Evolutionary conservation across 2,329 filamentous ascomycete genomes (phyloP), one percentile per base, ranked within the genome.

Genomic region (Alternaria ethzedia): DNA sequence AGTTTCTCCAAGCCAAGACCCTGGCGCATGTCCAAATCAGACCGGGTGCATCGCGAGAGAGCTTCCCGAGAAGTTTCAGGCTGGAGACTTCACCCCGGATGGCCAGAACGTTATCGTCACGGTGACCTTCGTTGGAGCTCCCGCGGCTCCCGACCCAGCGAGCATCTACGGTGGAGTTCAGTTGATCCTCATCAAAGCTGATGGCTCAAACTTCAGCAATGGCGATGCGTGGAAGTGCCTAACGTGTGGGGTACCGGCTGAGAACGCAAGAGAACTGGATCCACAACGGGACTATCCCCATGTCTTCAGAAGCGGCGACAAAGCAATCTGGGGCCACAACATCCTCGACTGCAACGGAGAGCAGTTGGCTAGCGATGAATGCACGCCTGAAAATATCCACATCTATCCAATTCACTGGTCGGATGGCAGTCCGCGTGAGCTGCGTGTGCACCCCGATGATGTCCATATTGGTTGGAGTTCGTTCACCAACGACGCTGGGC

Each of bases 151-250:
- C 2, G 74, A 83, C 61, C 71, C 80, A 0, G 76, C 75, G 6
- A 83, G 81, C 63, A 80, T 84, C 49, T 85, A 82, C 64, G 67
- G 57, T 2, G 83, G 82, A 3, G 62, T 70, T 10, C 82, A 85
- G 47, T 52, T 84, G 5, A 65, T 72, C 12, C 77, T 85, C 36
- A 62, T 85, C 6, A 72, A 84, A 65, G 64, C 79, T 0, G 78
- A 77, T 1, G 79, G 71, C 3, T 26, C 44, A 10, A 75, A 60
- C 0, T 85, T 85, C 46, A 50, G 74, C 2, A 84, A 82, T 54
- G 83, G 83, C 0, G 82, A 84, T 62, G 52, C 79, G 0, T 86
- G 83, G 82, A 85, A 83, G 64, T 85, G 83, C 57, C 57, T 85
- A 5, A 85, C 77, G 28, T 85, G 83, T 57, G 83, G 79, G 2